Conservation (phyloP, 306 rosid genomes). For the Dryas drummondii region DNA sequence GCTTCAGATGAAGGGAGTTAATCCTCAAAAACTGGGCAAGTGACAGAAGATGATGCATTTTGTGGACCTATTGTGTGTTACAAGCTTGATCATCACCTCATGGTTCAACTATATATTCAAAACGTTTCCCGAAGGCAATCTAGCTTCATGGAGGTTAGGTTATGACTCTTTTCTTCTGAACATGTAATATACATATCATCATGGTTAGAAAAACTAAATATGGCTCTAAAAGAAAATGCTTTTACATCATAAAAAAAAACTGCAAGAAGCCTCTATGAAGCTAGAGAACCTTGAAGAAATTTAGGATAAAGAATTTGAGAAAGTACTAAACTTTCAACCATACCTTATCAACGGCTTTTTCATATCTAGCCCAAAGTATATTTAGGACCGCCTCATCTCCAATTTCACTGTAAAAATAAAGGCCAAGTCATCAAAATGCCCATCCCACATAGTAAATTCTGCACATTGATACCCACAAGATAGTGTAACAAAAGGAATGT, state of each 20-base stretch:
- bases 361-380: slow-evolving; percentile 86
- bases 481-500: neutral
- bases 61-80: neutral
- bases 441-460: neutral
- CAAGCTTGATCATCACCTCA: neutral
- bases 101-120: neutral
- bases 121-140: neutral
- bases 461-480: neutral
- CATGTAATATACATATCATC: neutral
- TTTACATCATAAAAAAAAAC: neutral
- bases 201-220: neutral
- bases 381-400: slow-evolving; percentile 90
- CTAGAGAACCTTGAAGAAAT: slow-evolving; percentile 26
- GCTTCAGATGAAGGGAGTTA: neutral
- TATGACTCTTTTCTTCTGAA: neutral
- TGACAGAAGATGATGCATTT: neutral
- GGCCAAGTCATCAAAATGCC: neutral
- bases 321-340: slow-evolving; percentile 26
- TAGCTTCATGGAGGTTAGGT: neutral
- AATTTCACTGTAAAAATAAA: slow-evolving; percentile 54
- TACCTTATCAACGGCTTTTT: slow-evolving; percentile 77
- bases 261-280: slow-evolving; percentile 21
- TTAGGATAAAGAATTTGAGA: neutral
- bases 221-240: neutral
- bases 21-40: neutral